Evolutionary conservation across 208 protist species (phyloP).

Genomic region (Wallacemonas sp.): DNA sequence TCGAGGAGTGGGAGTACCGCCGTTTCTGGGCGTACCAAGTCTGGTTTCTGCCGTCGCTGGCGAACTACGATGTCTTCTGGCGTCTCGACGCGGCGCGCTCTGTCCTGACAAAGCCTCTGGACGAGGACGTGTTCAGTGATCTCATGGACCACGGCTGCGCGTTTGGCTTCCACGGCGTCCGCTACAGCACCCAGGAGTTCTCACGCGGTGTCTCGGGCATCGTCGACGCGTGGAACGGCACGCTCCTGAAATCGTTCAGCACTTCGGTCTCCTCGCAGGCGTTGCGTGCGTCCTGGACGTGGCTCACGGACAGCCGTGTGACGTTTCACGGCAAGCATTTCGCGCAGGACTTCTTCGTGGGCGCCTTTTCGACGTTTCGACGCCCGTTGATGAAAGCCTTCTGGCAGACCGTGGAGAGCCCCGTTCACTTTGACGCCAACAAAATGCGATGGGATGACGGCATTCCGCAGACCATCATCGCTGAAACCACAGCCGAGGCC

Average conservation of each 20-base stretch:
- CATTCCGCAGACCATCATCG: conserved; percentile 24
- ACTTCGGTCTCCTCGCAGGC: background rate
- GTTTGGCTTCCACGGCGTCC: conserved; percentile 25
- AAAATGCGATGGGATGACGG: conserved; percentile 27
- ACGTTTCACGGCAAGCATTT: conserved; percentile 27
- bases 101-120: conserved; percentile 23
- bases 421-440: conserved; percentile 17
- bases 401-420: conserved; percentile 27
- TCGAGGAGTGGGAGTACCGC: conserved; percentile 21
- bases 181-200: conserved; percentile 22
- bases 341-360: conserved; percentile 27
- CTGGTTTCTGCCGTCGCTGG: conserved; percentile 38
- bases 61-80: conserved; percentile 57
- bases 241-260: background rate
- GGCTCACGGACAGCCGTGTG: conserved; percentile 19
- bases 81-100: conserved; percentile 44
- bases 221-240: conserved; percentile 18
- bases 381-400: conserved; percentile 25
- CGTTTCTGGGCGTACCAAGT: conserved; percentile 45
- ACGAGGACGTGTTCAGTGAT: conserved; percentile 31
- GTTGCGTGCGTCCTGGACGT: conserved; percentile 9
- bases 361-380: conserved; percentile 27
- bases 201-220: conserved; percentile 12
- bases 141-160: conserved; percentile 28
- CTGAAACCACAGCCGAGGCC: conserved; percentile 15